Conservation (phyloP, 495 filamentous ascomycete species). For the Wilcoxina mikolae region DNA sequence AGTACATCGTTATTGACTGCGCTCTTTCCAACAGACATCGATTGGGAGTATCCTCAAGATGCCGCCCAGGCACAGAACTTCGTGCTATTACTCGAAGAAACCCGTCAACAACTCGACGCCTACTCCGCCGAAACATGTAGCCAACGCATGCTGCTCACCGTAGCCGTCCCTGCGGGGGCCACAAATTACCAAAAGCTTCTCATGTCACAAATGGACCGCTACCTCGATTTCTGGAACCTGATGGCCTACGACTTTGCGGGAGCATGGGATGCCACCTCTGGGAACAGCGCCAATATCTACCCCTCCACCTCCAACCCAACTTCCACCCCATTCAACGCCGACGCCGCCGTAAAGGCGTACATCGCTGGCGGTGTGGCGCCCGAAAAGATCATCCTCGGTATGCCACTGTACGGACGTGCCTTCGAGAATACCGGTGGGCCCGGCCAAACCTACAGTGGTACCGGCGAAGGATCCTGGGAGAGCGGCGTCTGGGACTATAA, state of each 20-base stretch:
- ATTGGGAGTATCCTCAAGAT: slow-evolving; percentile 52
- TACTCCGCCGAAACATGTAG: slow-evolving; percentile 40
- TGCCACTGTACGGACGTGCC: slow-evolving; percentile 74
- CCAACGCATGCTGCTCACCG: slow-evolving; percentile 56
- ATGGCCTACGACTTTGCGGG: slow-evolving; percentile 69
- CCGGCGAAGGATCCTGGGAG: slow-evolving; percentile 56
- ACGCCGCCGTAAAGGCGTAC: slow-evolving; percentile 55
- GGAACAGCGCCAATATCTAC: slow-evolving; percentile 65
- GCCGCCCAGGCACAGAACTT: slow-evolving; percentile 49
- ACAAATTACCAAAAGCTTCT: slow-evolving; percentile 54
- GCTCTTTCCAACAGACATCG: slow-evolving; percentile 35
- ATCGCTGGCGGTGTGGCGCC: slow-evolving; percentile 44
- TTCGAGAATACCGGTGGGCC: slow-evolving; percentile 59
- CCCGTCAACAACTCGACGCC: slow-evolving; percentile 48
- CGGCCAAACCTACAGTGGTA: slow-evolving; percentile 50
- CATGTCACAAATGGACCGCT: slow-evolving; percentile 52
- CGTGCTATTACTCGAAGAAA: slow-evolving; percentile 53
- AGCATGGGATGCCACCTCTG: slow-evolving; percentile 51
- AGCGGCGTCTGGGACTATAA: slow-evolving; percentile 69
- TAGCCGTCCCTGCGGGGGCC: slow-evolving; percentile 49
- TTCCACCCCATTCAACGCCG: slow-evolving; percentile 55
- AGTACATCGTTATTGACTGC: not conserved
- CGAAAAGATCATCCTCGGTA: slow-evolving; percentile 61
- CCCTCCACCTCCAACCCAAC: slow-evolving; percentile 36
- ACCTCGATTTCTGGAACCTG: slow-evolving; percentile 74